Evolutionary conservation across 805 yeast species (phyloP).

Genomic region (Scheffersomyces lignosus): DNA sequence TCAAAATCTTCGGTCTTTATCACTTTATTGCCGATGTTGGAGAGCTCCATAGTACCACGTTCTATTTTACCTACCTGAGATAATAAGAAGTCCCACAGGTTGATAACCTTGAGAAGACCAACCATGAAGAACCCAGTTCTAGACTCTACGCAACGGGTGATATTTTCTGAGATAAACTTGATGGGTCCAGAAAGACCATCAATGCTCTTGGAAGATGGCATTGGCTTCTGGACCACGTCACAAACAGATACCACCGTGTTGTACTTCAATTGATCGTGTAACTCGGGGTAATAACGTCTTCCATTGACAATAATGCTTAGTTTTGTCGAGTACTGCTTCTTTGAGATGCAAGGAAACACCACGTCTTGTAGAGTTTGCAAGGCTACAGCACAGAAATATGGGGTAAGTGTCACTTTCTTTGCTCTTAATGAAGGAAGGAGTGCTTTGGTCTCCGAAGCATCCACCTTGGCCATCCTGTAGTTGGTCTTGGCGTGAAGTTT

Average conservation of each 20-base stretch:
- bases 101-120: conserved; percentile 12
- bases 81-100: conserved; percentile 9
- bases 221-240: background rate
- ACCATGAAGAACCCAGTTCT: conserved; percentile 9
- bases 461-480: conserved; percentile 11
- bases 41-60: conserved; percentile 14
- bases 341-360: conserved; percentile 8
- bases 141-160: conserved; percentile 6
- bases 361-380: conserved; percentile 16
- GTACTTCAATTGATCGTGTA: background rate
- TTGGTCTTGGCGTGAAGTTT: conserved; percentile 3
- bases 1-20: conserved; percentile 7
- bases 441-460: conserved; percentile 9
- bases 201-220: background rate
- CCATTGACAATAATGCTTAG: conserved; percentile 11
- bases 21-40: conserved; percentile 18
- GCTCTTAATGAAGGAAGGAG: conserved; percentile 13
- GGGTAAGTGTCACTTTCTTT: conserved; percentile 18
- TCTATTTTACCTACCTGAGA: conserved; percentile 9
- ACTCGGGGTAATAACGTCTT: conserved; percentile 10
- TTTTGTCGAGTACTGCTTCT: conserved; percentile 1
- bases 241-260: conserved; percentile 1
- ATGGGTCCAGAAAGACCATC: background rate
- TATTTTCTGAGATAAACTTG: background rate
- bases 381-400: conserved; percentile 16